Evolutionary conservation across 495 filamentous ascomycete species (phyloP).

Genomic region (Hypoxylon trugodes): DNA sequence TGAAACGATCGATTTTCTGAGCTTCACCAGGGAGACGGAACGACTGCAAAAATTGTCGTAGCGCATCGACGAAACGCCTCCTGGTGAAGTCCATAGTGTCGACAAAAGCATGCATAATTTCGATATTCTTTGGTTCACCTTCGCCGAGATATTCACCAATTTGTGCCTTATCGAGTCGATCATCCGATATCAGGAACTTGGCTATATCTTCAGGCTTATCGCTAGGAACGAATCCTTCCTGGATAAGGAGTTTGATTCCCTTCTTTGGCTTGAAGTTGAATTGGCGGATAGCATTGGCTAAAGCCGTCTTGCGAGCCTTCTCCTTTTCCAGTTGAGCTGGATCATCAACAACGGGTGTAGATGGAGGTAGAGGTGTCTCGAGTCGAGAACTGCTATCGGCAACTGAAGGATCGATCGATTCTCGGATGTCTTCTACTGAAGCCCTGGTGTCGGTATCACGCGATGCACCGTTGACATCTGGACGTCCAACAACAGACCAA

Average conservation of each 20-base stretch:
- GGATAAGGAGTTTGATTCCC: conserved; percentile 82
- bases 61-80: conserved; percentile 89
- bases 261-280: conserved; percentile 99
- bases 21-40: conserved; percentile 96
- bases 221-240: conserved; percentile 85
- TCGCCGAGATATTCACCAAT: conserved; percentile 97
- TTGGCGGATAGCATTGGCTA: conserved; percentile 84
- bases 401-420: conserved; percentile 77
- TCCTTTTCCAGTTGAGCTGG: conserved; percentile 89
- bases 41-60: conserved; percentile 90
- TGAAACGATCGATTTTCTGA: conserved; percentile 99
- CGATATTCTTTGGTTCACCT: conserved; percentile 88
- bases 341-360: conserved; percentile 82
- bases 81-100: conserved; percentile 95
- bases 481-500: conserved; percentile 75
- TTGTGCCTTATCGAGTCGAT: conserved; percentile 85
- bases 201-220: conserved; percentile 84
- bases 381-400: conserved; percentile 57
- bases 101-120: conserved; percentile 98
- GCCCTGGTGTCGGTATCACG: conserved; percentile 64
- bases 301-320: conserved; percentile 91
- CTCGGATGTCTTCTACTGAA: conserved; percentile 78
- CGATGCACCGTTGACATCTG: conserved; percentile 61
- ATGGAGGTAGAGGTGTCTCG: conserved; percentile 71
- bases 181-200: conserved; percentile 75